Evolutionary conservation across 2,329 filamentous ascomycete genomes (phyloP).

Genomic region (Aspergillus ruber): DNA sequence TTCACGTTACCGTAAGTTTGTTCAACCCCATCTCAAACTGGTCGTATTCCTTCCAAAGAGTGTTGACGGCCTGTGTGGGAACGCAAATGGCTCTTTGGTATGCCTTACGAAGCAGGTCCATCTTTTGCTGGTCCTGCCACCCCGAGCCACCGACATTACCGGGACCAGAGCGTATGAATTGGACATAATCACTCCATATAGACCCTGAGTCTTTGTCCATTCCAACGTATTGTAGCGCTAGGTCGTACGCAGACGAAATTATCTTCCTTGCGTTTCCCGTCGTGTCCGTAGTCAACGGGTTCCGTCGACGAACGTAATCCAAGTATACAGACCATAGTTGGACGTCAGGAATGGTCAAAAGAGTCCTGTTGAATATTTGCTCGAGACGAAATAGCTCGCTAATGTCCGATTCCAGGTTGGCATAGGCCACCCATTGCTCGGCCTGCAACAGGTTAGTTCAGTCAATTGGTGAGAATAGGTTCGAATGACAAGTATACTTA

Average conservation of each 20-base stretch:
- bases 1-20: constrained; percentile 66
- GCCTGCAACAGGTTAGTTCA: constrained; percentile 54
- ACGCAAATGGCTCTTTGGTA: constrained; percentile 87
- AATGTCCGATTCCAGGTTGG: constrained; percentile 80
- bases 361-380: constrained; percentile 71
- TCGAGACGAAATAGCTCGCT: constrained; percentile 78
- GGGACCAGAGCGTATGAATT: constrained; percentile 83
- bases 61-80: constrained; percentile 75
- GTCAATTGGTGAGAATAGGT: constrained; percentile 2
- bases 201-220: constrained; percentile 83
- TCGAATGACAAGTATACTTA: constrained; percentile 51
- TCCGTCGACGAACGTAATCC: constrained; percentile 86
- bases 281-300: constrained; percentile 76
- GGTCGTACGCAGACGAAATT: constrained; percentile 82
- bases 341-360: constrained; percentile 74
- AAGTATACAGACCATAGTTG: constrained; percentile 89
- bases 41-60: constrained; percentile 95
- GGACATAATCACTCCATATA: constrained; percentile 91
- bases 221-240: constrained; percentile 82
- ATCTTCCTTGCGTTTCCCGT: constrained; percentile 68
- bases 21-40: constrained; percentile 91
- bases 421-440: constrained; percentile 83
- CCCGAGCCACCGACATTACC: constrained; percentile 75
- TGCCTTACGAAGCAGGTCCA: constrained; percentile 84
- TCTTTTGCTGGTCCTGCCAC: constrained; percentile 98